phyloP scores from a whole-genome alignment of 2,329 filamentous ascomycete species.

The Alternaria angustiovoidea region DNA sequence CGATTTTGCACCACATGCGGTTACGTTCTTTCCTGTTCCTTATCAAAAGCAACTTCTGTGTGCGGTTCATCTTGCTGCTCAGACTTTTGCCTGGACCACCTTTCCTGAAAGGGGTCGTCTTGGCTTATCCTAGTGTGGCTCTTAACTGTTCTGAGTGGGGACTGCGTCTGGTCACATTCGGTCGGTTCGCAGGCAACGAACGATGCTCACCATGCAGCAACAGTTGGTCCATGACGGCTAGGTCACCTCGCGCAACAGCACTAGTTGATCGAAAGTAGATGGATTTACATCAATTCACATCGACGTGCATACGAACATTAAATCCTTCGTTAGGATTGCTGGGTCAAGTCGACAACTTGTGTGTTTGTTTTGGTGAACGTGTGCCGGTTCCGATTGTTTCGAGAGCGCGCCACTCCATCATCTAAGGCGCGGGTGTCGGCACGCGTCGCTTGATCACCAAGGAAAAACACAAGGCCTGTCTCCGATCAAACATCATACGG shows the following conservation, averaged over 20 bases:
- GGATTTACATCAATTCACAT: neutral
- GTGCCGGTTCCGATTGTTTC: constrained; percentile 12
- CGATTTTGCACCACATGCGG: constrained; percentile 26
- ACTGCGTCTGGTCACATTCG: constrained; percentile 30
- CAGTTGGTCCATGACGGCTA: constrained; percentile 13
- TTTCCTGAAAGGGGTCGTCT: constrained; percentile 24
- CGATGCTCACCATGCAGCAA: constrained; percentile 18
- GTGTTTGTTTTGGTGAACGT: neutral
- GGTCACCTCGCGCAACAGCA: constrained; percentile 7
- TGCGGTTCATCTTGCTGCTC: constrained; percentile 26
- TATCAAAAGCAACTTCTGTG: constrained; percentile 10
- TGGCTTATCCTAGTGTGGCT: constrained; percentile 18
- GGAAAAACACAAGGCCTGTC: constrained; percentile 21
- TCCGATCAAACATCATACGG: constrained; percentile 11
- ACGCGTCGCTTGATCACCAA: constrained; percentile 28
- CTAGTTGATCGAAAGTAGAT: constrained; percentile 11
- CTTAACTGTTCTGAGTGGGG: constrained; percentile 14
- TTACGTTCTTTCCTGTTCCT: constrained; percentile 30
- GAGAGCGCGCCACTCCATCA: constrained; percentile 1
- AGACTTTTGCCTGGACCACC: constrained; percentile 12
- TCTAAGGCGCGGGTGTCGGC: constrained; percentile 14
- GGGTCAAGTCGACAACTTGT: neutral
- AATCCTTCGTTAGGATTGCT: neutral
- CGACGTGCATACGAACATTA: neutral
- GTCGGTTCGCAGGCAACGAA: constrained; percentile 25